Evolutionary conservation across 2,329 filamentous ascomycete genomes (phyloP).

Genomic region (Talaromyces sp.): DNA sequence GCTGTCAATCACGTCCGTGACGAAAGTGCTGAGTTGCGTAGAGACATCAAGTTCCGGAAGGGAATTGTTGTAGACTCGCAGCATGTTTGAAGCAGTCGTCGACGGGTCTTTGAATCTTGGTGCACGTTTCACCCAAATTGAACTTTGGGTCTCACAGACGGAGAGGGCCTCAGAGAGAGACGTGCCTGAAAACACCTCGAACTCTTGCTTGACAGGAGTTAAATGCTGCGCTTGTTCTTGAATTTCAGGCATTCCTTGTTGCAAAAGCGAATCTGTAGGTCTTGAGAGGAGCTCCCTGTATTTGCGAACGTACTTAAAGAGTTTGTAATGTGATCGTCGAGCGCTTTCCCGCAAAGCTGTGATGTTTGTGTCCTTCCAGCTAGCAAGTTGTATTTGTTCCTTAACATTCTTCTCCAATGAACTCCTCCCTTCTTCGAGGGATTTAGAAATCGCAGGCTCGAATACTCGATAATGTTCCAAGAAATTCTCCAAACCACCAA

Average conservation of each 20-base stretch:
- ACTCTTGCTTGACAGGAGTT: slow-evolving; percentile 5
- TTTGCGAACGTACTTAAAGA: slow-evolving; percentile 87
- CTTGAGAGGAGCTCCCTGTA: slow-evolving; percentile 75
- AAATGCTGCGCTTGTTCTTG: slow-evolving; percentile 19
- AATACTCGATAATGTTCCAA: slow-evolving; percentile 70
- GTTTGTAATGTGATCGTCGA: slow-evolving; percentile 80
- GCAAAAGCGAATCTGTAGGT: slow-evolving; percentile 59
- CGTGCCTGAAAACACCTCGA: background rate
- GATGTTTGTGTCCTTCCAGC: slow-evolving; percentile 98
- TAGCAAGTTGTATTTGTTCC: slow-evolving; percentile 85
- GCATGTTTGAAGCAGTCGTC: slow-evolving; percentile 71
- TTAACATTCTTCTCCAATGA: slow-evolving; percentile 87
- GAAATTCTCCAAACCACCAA: slow-evolving; percentile 68
- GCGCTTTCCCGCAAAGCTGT: slow-evolving; percentile 83
- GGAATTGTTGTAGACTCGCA: slow-evolving; percentile 52
- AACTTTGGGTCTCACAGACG: slow-evolving; percentile 23
- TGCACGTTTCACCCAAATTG: slow-evolving; percentile 44
- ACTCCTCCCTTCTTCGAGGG: slow-evolving; percentile 61
- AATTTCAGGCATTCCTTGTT: slow-evolving; percentile 27
- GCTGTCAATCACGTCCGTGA: slow-evolving; percentile 61
- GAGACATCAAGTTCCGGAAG: slow-evolving; percentile 52
- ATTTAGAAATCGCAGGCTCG: slow-evolving; percentile 58
- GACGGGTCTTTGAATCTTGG: slow-evolving; percentile 65
- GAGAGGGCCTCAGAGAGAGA: slow-evolving; percentile 24
- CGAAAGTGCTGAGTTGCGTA: slow-evolving; percentile 60